These are phyloP conservation scores for Hypoxylon sp. DNA, from an alignment of 2,329 filamentous ascomycete species.

Conservation along the genomic window DNA sequence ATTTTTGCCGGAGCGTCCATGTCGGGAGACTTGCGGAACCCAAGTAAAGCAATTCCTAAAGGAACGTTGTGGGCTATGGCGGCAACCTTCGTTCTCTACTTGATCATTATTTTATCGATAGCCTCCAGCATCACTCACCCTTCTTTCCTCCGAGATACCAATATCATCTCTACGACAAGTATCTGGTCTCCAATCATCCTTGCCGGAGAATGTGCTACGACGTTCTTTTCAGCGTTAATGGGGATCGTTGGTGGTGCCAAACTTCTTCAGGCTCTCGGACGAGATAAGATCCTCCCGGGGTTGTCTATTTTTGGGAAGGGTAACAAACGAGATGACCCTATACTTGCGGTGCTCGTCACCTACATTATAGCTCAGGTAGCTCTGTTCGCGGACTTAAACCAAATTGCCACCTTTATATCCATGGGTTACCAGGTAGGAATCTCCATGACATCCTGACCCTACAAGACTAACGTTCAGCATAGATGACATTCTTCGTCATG, in stretches of 20 bases:
- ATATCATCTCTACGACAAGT: constrained; percentile 86
- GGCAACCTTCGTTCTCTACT: constrained; percentile 82
- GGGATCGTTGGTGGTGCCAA: constrained; percentile 89
- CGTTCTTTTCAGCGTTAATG: constrained; percentile 89
- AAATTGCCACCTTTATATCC: constrained; percentile 89
- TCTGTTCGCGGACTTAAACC: constrained; percentile 86
- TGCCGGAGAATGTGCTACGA: constrained; percentile 85
- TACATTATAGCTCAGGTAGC: constrained; percentile 83
- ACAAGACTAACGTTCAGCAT: constrained; percentile 21
- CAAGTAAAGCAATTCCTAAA: constrained; percentile 85
- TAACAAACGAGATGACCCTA: constrained; percentile 78
- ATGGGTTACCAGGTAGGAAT: constrained; percentile 83
- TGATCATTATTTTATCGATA: constrained; percentile 83
- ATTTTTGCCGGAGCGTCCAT: constrained; percentile 85
- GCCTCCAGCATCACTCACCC: constrained; percentile 80
- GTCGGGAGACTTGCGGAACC: constrained; percentile 87
- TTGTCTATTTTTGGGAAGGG: constrained; percentile 81
- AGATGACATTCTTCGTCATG: constrained; percentile 92
- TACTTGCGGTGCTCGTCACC: constrained; percentile 81
- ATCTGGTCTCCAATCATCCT: constrained; percentile 81
- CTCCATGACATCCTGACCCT: background rate
- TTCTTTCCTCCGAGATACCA: constrained; percentile 81
- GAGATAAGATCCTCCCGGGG: constrained; percentile 84
- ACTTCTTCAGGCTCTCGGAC: constrained; percentile 84
- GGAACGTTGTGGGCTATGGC: constrained; percentile 85